Base-by-base conservation (phyloP, 2,329 filamentous ascomycete species). In the Exophiala xenobiotica region DNA sequence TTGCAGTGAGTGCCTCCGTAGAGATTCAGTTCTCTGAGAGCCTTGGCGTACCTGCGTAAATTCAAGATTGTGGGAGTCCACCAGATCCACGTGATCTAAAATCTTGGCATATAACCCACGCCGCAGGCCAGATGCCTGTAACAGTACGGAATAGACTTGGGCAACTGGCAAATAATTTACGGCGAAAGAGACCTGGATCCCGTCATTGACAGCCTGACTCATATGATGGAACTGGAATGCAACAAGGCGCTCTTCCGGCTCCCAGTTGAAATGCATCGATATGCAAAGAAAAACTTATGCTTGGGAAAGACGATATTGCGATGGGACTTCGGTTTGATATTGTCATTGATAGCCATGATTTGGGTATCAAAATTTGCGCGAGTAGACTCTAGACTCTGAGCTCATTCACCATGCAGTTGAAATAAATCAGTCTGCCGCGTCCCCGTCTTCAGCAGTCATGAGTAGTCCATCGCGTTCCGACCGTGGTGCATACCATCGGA, bases 31-130 rank as follows among this genome's bases (percentile, higher is more conserved):
- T n/a, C 49, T 47, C 31, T 33, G 19, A 41, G n/a, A n/a, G 38
- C 29, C 38, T 22, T 29, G 37, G 22, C 46, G 27, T 35, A 29
- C 51, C 31, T 20, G 31, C 31, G 31, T 12, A 35, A 14, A 14
- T 35, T 35, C 31, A 35, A 14, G 5, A 14, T 35, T 35, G 31
- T 35, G 31, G 31, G 31, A 35, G 31, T 35, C 31, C 31, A 35
- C 31, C 31, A 14, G 3, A 14, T 16, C 6, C 53, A 55, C 53
- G 53, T 55, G 53, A 51, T 38, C 20, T 9, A 11, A 52, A 55
- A 46, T 52, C 53, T 56, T 56, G 53, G 53, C 53, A 56, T 49
- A 7, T 27, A 29, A 27, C 19, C 20, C 14, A 16, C 12, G 16
- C 12, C 24, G 11, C 9, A 23, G 38, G n/a, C 27, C 3, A 31